phyloP scores from a whole-genome alignment of 2,329 filamentous ascomycete species.

The Pseudogymnoascus sp. region DNA sequence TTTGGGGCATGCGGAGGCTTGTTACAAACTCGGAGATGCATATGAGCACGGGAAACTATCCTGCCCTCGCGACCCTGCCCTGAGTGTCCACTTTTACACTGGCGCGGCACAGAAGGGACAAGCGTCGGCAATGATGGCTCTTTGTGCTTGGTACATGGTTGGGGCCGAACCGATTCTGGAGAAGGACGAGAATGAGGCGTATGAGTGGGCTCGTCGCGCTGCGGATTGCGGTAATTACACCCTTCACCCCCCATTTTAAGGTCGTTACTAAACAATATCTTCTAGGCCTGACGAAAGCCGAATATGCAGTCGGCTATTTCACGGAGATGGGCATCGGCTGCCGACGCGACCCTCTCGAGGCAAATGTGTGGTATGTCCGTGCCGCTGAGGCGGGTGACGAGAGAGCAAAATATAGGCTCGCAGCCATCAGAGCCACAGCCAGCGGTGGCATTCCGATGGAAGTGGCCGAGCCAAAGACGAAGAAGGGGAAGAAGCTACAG shows the following conservation, averaged over 20 bases:
- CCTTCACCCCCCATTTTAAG: background rate
- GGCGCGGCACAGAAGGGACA: constrained; percentile 79
- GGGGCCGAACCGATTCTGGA: constrained; percentile 86
- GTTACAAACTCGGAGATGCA: constrained; percentile 84
- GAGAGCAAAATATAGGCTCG: constrained; percentile 76
- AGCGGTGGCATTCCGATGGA: constrained; percentile 32
- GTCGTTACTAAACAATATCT: constrained; percentile 10
- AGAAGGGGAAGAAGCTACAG: constrained; percentile 23
- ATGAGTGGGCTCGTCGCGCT: constrained; percentile 86
- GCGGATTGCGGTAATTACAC: constrained; percentile 68
- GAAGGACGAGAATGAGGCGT: constrained; percentile 92
- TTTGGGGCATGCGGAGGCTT: constrained; percentile 78
- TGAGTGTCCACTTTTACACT: constrained; percentile 97
- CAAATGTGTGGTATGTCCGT: constrained; percentile 97
- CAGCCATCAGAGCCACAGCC: constrained; percentile 78
- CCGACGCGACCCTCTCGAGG: constrained; percentile 85
- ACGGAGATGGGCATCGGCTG: constrained; percentile 98
- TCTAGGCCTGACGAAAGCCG: constrained; percentile 48
- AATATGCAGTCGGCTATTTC: constrained; percentile 94
- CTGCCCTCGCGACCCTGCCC: constrained; percentile 81
- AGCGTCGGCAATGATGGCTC: constrained; percentile 87
- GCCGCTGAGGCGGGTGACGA: constrained; percentile 89
- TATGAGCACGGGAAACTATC: constrained; percentile 87
- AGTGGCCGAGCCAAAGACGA: constrained; percentile 18
- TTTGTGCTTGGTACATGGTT: constrained; percentile 98